Conservation (phyloP, 768 basidiomycete genomes). For the Ramaria sp. region DNA sequence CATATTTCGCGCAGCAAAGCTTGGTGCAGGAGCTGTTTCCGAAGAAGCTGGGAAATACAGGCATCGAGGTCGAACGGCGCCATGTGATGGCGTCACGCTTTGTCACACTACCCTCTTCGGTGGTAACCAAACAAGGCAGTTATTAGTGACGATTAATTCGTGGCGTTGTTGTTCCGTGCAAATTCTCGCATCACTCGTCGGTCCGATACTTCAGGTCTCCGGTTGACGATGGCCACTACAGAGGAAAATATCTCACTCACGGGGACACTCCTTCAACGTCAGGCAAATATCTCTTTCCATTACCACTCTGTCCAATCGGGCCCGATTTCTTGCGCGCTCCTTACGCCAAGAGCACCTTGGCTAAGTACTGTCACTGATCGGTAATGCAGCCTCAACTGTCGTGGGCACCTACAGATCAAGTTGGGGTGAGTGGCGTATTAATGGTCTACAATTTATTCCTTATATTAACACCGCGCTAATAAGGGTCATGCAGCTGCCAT, state of each 20-base stretch:
- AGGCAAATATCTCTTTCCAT: not conserved
- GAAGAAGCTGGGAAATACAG: constrained; percentile 82
- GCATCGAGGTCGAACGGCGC: constrained; percentile 90
- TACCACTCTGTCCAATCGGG: not conserved
- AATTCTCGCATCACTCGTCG: constrained; percentile 1
- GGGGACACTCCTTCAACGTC: not conserved
- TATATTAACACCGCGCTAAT: no score
- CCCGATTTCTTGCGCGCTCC: not conserved
- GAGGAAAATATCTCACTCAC: not conserved
- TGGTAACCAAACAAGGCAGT: not conserved
- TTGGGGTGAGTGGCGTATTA: no score
- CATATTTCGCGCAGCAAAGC: constrained; percentile 95
- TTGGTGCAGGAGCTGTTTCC: constrained; percentile 92
- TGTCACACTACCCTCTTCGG: not conserved
- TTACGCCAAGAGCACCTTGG: not conserved
- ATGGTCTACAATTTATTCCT: no score
- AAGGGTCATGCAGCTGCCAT: no score
- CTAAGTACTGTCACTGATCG: not conserved
- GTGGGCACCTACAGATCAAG: not conserved
- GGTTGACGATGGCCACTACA: not conserved
- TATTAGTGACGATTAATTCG: not conserved
- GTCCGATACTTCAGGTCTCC: not conserved
- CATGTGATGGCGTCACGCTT: constrained; percentile 17
- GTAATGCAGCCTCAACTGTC: not conserved
- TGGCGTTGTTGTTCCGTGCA: not conserved